Base-by-base conservation (phyloP, 805 yeast species). In the Blastobotrys muscicola region DNA sequence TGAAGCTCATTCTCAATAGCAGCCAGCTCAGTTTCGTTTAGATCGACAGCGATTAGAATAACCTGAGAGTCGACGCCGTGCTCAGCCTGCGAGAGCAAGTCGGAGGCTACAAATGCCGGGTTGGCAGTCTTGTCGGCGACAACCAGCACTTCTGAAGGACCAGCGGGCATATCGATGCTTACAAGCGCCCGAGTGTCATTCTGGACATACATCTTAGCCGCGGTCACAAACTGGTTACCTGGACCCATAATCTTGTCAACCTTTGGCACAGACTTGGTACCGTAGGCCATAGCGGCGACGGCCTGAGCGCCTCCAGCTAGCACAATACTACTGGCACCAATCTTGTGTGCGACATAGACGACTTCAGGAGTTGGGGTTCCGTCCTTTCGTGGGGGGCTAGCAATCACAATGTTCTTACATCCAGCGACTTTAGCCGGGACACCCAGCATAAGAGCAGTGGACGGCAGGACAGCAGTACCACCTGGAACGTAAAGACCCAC, bases 251-350 rank as follows among this genome's bases (percentile, higher is more conserved):
- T 89, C 73, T 92, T 92, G 66, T 92, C 97, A 59, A 90, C 90
- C 66, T 92, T 92, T 42, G 94, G 83, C 41, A 92, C 81, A 32
- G 84, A 68, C 55, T 85, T 86, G 10, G 98, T 92, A 60, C 99
- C 99, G 62, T 92, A 92, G 1, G 98, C 98, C 95, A 92, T 78
- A 4, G 99, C 94, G 38, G 97, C 95, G 42, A 92, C 85, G 4
- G 98, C 99, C 70, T 92, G 99, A 3, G 98, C 98, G 58, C 99
- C 99, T 56, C 99, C 99, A 1, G 98, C 98, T 55, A 92, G 71
- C 8, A 92, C 86, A 57, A 92, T 87, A 54, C 81, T 75, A 47
- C 78, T 72, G 35, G 97, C 97, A 45, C 97, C 97, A 51, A 92
- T 80, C 65, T 87, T 87, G 65, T 86, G 85, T 14, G 99, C 98